phyloP scores from a whole-genome alignment of 306 rosid genomes.

The Coriaria nepalensis region DNA sequence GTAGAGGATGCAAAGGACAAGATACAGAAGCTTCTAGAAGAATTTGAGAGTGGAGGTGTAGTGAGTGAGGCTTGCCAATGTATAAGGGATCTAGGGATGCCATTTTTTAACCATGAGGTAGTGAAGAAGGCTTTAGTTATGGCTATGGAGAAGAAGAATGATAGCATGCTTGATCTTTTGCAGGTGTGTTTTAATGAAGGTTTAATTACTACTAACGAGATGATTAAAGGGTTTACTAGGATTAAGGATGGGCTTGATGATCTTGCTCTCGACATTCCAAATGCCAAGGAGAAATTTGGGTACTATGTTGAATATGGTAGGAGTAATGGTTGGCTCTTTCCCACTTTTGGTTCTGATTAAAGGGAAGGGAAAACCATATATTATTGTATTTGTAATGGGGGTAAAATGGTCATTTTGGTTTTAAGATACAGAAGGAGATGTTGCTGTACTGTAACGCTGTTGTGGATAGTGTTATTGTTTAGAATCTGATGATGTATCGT shows the following conservation, averaged over 20 bases:
- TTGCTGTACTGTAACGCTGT: too few relatives aligned
- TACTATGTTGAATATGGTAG: slow-evolving; percentile 69
- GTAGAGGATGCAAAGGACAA: slow-evolving; percentile 99
- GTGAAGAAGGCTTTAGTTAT: slow-evolving; percentile 92
- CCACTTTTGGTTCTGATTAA: slow-evolving; percentile 33
- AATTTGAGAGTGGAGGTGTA: slow-evolving; percentile 85
- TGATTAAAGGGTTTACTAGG: slow-evolving; percentile 84
- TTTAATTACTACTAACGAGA: slow-evolving; percentile 76
- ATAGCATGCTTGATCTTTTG: slow-evolving; percentile 66
- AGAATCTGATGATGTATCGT: too few relatives aligned
- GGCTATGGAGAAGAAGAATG: slow-evolving; percentile 99
- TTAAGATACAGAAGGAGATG: too few relatives aligned
- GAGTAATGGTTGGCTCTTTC: slow-evolving; percentile 61
- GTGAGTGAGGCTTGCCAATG: slow-evolving; percentile 89
- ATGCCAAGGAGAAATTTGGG: slow-evolving; percentile 56
- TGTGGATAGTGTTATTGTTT: too few relatives aligned
- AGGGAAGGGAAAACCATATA: too few relatives aligned
- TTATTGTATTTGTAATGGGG: too few relatives aligned
- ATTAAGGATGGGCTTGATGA: slow-evolving; percentile 83
- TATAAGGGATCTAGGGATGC: slow-evolving; percentile 87
- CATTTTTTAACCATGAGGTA: slow-evolving; percentile 96
- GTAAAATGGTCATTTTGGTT: too few relatives aligned
- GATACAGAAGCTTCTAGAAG: slow-evolving; percentile 84
- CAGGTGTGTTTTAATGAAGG: slow-evolving; percentile 89
- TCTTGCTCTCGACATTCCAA: slow-evolving; percentile 93